phyloP scores from a whole-genome alignment of 164 flowering plant genomes.

The Pachysandra terminalis region DNA sequence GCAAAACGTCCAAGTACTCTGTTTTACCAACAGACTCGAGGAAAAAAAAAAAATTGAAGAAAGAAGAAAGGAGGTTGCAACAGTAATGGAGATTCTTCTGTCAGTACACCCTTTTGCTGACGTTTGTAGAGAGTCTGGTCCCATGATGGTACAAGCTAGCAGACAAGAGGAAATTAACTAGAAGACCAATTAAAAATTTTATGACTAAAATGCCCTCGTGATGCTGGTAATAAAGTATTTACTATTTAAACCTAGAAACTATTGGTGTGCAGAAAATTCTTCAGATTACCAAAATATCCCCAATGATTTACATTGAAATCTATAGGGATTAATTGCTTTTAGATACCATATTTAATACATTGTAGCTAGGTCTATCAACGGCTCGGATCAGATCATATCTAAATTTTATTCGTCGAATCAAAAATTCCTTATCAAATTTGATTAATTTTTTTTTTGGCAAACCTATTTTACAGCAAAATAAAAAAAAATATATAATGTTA shows the following conservation, averaged over 20 bases:
- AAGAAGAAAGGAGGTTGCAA: slow-evolving; percentile 17
- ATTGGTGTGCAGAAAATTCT: neutral
- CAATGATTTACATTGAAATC: too few relatives aligned
- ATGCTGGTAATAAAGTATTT: neutral
- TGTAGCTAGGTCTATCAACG: too few relatives aligned
- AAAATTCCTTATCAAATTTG: too few relatives aligned
- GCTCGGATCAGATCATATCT: too few relatives aligned
- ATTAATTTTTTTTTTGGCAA: too few relatives aligned
- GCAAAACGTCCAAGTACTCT: slow-evolving; percentile 58
- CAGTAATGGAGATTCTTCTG: slow-evolving; percentile 71
- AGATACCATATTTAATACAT: too few relatives aligned
- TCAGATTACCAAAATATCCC: neutral
- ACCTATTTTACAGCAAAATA: too few relatives aligned
- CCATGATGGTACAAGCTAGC: slow-evolving; percentile 35
- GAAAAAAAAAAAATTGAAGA: neutral
- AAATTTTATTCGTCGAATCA: too few relatives aligned
- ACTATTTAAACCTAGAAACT: too few relatives aligned
- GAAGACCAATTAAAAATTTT: slow-evolving; percentile 13
- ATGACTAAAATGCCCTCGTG: slow-evolving; percentile 15
- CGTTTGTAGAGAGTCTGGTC: slow-evolving; percentile 47
- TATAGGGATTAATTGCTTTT: too few relatives aligned
- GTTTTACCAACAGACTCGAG: slow-evolving; percentile 43
- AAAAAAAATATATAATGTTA: too few relatives aligned
- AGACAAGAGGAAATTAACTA: slow-evolving; percentile 20
- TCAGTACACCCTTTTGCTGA: slow-evolving; percentile 45